A percentile compares a stretch with the other conserved stretches of the same genome.
Conservation (phyloP, 2,329 filamentous ascomycete genomes). For the Colletotrichum chrysophilum region DNA sequence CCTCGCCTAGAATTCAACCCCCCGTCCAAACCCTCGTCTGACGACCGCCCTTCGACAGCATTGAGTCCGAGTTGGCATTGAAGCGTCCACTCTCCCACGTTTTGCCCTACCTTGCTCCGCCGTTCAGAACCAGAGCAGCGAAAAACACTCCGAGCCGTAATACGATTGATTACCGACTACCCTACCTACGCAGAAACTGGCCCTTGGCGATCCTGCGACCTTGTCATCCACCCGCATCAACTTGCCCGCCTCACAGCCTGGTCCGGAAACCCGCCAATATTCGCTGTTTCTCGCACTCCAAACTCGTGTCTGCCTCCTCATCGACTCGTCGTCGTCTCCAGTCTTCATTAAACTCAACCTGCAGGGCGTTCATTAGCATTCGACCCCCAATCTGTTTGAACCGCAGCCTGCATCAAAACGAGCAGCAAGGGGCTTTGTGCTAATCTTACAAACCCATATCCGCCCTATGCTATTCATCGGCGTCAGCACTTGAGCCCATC, state of each 20-base stretch:
- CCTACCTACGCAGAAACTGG: neutral
- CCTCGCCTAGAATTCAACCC: neutral
- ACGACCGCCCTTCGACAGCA: neutral
- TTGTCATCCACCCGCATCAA: neutral
- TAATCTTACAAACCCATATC: conserved; percentile 4
- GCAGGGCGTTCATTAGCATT: neutral
- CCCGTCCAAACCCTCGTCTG: neutral
- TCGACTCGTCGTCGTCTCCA: neutral
- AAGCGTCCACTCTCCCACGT: neutral
- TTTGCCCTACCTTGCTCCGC: neutral
- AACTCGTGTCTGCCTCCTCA: neutral
- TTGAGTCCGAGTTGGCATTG: neutral
- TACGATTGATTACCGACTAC: neutral
- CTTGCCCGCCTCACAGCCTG: neutral
- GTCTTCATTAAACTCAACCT: conserved; percentile 19
- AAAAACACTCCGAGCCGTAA: neutral
- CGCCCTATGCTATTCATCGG: neutral
- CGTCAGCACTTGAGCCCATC: neutral
- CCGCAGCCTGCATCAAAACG: neutral
- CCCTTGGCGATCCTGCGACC: neutral
- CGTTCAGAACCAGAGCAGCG: neutral
- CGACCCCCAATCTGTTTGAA: conserved; percentile 5
- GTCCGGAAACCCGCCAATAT: neutral
- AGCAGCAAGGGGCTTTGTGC: neutral
- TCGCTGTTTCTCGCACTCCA: neutral